These are phyloP conservation scores for Trametes sp. DNA, from an alignment of 1,284 basidiomycete species.

Conservation along the genomic window DNA sequence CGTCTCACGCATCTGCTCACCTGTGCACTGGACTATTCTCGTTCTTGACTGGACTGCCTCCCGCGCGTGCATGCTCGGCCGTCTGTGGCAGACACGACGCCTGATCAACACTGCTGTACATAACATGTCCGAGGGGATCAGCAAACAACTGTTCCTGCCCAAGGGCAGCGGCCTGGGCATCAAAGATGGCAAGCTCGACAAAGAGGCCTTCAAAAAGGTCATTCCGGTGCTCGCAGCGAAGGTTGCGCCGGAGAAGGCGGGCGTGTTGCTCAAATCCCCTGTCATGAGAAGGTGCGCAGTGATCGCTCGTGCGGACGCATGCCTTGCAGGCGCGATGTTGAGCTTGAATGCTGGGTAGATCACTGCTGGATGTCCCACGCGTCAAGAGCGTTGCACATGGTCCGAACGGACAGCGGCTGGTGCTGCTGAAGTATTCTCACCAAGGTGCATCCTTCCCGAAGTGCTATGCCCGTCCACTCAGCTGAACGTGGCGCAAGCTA, in stretches of 20 bases:
- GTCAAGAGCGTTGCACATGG: constrained; percentile 65
- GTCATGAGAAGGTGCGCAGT: constrained; percentile 62
- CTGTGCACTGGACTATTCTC: background rate
- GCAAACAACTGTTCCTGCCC: constrained; percentile 54
- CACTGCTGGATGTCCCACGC: constrained; percentile 71
- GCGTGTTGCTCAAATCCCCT: constrained; percentile 61
- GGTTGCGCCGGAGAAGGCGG: constrained; percentile 65
- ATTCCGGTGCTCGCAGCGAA: constrained; percentile 73
- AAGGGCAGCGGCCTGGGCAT: constrained; percentile 57
- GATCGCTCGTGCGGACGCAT: constrained; percentile 7
- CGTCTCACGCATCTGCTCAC: background rate
- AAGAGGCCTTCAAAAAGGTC: constrained; percentile 65
- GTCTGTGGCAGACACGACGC: constrained; percentile 22
- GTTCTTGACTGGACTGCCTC: constrained; percentile 1
- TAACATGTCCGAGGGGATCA: constrained; percentile 35
- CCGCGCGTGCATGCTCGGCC: constrained; percentile 29
- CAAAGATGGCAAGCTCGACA: constrained; percentile 61
- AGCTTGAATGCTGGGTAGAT: constrained; percentile 42
- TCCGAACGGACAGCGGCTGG: constrained; percentile 58
- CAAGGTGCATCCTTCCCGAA: constrained; percentile 56
- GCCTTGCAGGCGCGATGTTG: constrained; percentile 13
- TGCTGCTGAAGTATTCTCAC: constrained; percentile 66
- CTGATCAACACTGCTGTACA: constrained; percentile 19
- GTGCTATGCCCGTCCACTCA: constrained; percentile 14
- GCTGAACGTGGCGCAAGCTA: constrained; percentile 54